These are phyloP conservation scores for Naganishia vishniacii DNA, from an alignment of 768 basidiomycete genomes.

Conservation along the genomic window DNA sequence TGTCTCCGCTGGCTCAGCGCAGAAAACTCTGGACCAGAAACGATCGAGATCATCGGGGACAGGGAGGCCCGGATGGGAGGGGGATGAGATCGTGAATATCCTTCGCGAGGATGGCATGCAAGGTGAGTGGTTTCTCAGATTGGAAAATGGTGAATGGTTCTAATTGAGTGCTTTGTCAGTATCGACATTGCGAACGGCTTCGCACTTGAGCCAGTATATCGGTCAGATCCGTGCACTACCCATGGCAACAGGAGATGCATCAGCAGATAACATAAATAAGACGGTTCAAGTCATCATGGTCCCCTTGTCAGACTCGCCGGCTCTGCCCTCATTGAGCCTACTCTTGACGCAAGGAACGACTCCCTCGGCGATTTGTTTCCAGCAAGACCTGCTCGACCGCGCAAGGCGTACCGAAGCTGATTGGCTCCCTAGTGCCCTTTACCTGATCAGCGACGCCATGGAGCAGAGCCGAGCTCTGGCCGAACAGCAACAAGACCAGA, in stretches of 20 bases:
- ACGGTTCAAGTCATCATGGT: slow-evolving; percentile 39
- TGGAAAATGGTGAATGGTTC: background rate
- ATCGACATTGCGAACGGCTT: slow-evolving; percentile 14
- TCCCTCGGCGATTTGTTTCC: slow-evolving; percentile 47
- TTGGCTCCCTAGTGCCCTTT: slow-evolving; percentile 43
- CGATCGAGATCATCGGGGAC: slow-evolving; percentile 2
- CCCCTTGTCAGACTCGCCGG: slow-evolving; percentile 44
- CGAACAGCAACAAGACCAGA: background rate
- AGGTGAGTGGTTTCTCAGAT: slow-evolving; percentile 38
- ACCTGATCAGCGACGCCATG: slow-evolving; percentile 33
- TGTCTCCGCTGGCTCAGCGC: background rate
- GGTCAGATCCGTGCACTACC: background rate
- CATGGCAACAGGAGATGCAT: background rate
- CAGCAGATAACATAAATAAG: background rate
- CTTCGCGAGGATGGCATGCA: slow-evolving; percentile 40
- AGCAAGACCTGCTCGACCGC: slow-evolving; percentile 46
- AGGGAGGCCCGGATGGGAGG: slow-evolving; percentile 46
- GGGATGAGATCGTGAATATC: slow-evolving; percentile 43
- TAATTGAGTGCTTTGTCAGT: background rate
- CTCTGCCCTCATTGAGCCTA: slow-evolving; percentile 44
- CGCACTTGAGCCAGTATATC: slow-evolving; percentile 6
- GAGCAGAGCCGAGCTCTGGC: background rate
- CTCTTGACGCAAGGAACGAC: slow-evolving; percentile 44
- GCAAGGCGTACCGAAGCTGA: slow-evolving; percentile 43
- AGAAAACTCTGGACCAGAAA: background rate